phyloP scores from a whole-genome alignment of 225 moss, liverwort and hornwort species.

The Marchantia paleacea region DNA sequence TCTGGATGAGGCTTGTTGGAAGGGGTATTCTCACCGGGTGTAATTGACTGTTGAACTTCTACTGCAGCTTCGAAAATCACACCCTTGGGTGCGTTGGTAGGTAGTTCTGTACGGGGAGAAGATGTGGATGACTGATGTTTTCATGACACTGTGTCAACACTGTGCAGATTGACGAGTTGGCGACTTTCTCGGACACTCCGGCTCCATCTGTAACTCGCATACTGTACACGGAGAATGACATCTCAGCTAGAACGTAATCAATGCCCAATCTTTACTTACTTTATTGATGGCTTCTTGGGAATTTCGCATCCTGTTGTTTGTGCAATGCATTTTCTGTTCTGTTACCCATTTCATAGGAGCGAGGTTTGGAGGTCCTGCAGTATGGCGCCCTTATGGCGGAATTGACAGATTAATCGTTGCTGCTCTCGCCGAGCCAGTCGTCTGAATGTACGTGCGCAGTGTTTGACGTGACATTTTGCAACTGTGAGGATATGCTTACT shows the following conservation, averaged over 20 bases:
- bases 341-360: background rate
- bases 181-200: conserved; percentile 77
- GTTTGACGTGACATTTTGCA: background rate
- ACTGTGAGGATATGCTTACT: background rate
- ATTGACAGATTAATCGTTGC: background rate
- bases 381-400: background rate
- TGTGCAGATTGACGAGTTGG: conserved; percentile 77
- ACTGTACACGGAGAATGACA: conserved; percentile 79
- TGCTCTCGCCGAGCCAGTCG: background rate
- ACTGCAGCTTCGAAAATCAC: background rate
- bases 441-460: background rate
- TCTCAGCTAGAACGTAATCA: conserved; percentile 69
- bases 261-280: background rate
- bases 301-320: background rate
- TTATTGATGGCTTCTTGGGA: background rate
- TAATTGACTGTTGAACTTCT: background rate
- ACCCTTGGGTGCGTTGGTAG: background rate
- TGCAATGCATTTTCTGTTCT: background rate
- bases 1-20: background rate
- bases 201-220: conserved; percentile 85
- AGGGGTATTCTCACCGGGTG: background rate
- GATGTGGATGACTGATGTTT: background rate
- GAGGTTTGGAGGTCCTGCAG: background rate
- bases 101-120: background rate
- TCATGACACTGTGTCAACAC: background rate